phyloP scores from a whole-genome alignment of 139 green algal genomes.

The Zygnema circumcarinatum region DNA sequence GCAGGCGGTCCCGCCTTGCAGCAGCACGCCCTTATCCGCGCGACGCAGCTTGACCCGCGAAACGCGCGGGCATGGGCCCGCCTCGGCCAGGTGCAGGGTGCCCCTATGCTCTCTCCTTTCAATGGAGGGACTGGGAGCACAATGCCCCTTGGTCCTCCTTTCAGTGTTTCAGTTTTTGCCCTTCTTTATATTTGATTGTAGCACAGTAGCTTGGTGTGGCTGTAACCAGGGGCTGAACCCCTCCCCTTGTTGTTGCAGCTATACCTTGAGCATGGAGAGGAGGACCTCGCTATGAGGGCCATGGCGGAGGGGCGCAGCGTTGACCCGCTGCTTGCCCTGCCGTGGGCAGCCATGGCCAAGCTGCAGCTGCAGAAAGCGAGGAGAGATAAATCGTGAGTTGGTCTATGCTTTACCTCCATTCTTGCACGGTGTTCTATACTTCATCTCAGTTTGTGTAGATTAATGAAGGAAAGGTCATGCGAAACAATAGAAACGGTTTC shows the following conservation, averaged over 20 bases:
- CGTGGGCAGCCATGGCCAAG: slow-evolving; percentile 10
- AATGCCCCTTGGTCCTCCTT: no score
- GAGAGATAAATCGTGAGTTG: not conserved
- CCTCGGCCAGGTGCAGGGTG: slow-evolving; percentile 31
- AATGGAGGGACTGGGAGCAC: no score
- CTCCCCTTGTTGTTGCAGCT: slow-evolving; percentile 4
- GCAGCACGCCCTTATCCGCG: slow-evolving; percentile 36
- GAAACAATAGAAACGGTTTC: no score
- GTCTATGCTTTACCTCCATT: not conserved
- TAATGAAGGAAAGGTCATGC: no score
- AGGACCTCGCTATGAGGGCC: not conserved
- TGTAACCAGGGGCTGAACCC: no score
- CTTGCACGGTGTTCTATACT: not conserved
- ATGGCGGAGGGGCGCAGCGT: not conserved
- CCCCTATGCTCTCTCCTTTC: not conserved
- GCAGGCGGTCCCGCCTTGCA: not conserved
- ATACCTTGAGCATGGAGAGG: slow-evolving; percentile 9
- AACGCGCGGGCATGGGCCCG: not conserved
- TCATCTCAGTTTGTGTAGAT: not conserved
- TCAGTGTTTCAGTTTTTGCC: no score
- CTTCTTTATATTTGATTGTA: no score
- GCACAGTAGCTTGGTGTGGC: no score
- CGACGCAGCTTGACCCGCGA: slow-evolving; percentile 5
- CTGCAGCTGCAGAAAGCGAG: not conserved
- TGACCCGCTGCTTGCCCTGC: not conserved